Evolutionary conservation across 306 rosid genomes (phyloP), one percentile per base, ranked within the genome.

Genomic region (Vicia villosa): DNA sequence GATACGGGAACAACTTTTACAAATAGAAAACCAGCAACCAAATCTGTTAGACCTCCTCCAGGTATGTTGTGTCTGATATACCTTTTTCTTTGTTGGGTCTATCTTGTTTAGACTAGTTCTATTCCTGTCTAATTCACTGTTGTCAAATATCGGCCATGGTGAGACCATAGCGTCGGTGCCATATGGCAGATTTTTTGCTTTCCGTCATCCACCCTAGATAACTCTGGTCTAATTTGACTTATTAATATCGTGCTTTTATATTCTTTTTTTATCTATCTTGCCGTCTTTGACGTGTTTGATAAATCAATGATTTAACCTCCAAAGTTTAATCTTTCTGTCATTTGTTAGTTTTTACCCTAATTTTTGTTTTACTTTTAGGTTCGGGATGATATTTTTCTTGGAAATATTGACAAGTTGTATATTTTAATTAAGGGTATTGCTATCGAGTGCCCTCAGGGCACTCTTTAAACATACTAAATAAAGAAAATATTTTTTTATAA

Each of bases 21-120:
- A 95, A 84, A 95, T 95, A 50, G 99, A 95, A 86, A 91, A 89
- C 79, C 99, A 91, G 80, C 97, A 95, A 71, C 85, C 95, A 38
- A 89, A 83, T 81, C 83, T 95, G 17, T 72, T 91, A 66, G 87
- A 95, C 74, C 84, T 87, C 45, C 95, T 95, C 59, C 97, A 87
- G 97, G 99, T 95, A 83, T 63, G 74, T 55, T 42, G 28, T n/a
- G 50, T 69, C 32, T 74, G 32, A 52, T 61, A 64, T 17, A 26
- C 63, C 50, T 72, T 45, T 60, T 60, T 37, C 63, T 43, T 19
- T 54, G 5, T 8, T 8, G n/a, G 36, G 22, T 66, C 13, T 5
- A 52, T 26, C 47, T 60, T 71, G 19, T 52, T 70, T 66, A 16
- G 45, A 54, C 43, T 70, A 46, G 50, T 54, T 16, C 70, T 66